These are phyloP conservation scores for Rhodotorula babjevae DNA, from an alignment of 768 basidiomycete species.

Conservation along the genomic window DNA sequence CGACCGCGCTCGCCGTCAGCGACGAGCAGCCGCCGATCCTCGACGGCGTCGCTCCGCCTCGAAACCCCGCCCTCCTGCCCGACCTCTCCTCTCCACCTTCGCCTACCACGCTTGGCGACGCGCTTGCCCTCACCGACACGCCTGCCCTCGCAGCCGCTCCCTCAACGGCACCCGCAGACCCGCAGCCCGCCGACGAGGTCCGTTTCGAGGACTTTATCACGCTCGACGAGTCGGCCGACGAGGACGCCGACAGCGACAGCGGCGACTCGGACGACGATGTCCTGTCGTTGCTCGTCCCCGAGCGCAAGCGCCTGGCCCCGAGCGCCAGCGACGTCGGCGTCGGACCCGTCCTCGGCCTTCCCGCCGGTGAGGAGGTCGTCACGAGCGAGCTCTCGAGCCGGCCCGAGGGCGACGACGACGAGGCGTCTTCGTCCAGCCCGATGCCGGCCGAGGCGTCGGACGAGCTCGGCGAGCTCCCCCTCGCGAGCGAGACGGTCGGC, in stretches of 20 bases:
- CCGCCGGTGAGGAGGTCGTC: conserved; percentile 4
- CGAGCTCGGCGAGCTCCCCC: background rate
- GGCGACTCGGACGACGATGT: background rate
- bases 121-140: background rate
- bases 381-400: background rate
- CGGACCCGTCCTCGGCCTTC: background rate
- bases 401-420: background rate
- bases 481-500: background rate
- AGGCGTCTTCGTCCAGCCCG: background rate
- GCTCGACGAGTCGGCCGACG: background rate
- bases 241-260: background rate
- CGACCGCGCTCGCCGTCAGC: too few relatives aligned
- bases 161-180: background rate
- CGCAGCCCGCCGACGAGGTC: conserved; percentile 11
- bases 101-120: too few relatives aligned
- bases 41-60: conserved; percentile 17
- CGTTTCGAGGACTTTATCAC: conserved; percentile 12
- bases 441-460: background rate
- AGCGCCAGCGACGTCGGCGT: background rate
- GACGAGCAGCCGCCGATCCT: background rate
- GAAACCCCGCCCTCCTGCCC: conserved; percentile 4
- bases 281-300: background rate
- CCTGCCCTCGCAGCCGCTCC: too few relatives aligned
- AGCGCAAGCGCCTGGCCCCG: background rate
- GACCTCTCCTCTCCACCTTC: background rate